Conservation (phyloP, 2,329 filamentous ascomycete genomes). For the Elsinoe ampelina region DNA sequence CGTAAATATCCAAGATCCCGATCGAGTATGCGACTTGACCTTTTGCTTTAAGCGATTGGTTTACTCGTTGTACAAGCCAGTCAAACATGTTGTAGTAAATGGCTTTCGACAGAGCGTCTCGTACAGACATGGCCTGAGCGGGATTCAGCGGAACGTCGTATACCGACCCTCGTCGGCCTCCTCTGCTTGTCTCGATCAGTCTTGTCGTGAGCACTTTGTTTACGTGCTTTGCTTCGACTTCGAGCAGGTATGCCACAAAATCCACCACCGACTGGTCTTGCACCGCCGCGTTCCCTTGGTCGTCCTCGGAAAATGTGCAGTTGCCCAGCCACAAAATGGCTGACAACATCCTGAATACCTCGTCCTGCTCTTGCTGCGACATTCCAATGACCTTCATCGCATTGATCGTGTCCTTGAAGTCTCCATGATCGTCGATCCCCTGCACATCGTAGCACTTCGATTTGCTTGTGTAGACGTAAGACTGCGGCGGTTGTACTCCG, state of each 20-base stretch:
- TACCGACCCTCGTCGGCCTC: conserved; percentile 55
- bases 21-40: conserved; percentile 73
- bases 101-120: conserved; percentile 87
- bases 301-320: conserved; percentile 80
- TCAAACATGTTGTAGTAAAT: conserved; percentile 97
- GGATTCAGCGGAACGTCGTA: conserved; percentile 75
- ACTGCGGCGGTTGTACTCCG: conserved; percentile 82
- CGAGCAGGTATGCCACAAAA: conserved; percentile 86
- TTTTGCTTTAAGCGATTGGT: conserved; percentile 73
- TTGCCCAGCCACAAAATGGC: conserved; percentile 93
- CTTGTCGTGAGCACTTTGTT: conserved; percentile 83
- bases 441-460: conserved; percentile 93
- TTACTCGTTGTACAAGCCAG: conserved; percentile 93
- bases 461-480: conserved; percentile 85
- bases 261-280: conserved; percentile 85
- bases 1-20: conserved; percentile 97
- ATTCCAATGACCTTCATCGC: conserved; percentile 95
- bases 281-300: conserved; percentile 79
- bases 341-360: conserved; percentile 91
- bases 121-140: conserved; percentile 73
- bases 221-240: conserved; percentile 71
- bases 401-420: conserved; percentile 81
- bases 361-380: conserved; percentile 78
- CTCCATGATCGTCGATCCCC: conserved; percentile 83
- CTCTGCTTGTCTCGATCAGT: conserved; percentile 64